Evolutionary conservation across 495 filamentous ascomycete genomes (phyloP), one percentile per base, ranked within the genome.

Genomic region (Penicillium ucsense): DNA sequence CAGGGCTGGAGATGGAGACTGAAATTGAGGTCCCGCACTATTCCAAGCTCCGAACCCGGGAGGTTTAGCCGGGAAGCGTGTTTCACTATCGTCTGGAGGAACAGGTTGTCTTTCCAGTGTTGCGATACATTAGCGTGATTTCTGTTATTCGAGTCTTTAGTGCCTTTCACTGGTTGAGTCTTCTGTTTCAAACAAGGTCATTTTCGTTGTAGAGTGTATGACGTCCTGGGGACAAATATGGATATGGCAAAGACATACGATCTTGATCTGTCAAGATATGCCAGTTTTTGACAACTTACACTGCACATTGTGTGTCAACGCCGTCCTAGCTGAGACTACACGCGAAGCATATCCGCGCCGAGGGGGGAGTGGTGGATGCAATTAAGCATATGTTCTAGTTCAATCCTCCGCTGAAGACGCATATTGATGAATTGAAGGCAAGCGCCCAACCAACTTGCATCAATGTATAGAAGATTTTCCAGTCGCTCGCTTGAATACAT

Each of bases 1-100:
- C 77, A 27, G 80, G 84, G 1, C 72, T 94, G 41, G 89, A 94
- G 71, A 86, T 94, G 31, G 88, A 83, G 60, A 80, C 77, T 52
- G 86, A 83, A 58, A 77, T 81, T 40, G 71, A 77, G 53, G 54
- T 67, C 31, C 63, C 70, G 10, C 67, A 65, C 39, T 53, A 68
- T 12, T 50, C 65, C 8, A 65, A 61, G 41, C 50, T 73, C 41
- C 56, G 65, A 45, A 73, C 70, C 0, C 64, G 63, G 47, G 68
- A 73, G 51, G 67, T 73, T 50, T 73, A 67, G 42, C 35, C 39
- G 28, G 38, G 8, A 10, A 41, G 35, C 49, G 36, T 45, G 41
- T 49, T 42, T 20, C 8, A 29, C 20, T 12, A 8, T 32, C 12
- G 11, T 45, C 8, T 32, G n/a, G 27, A 27, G 31, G 10, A 35